A percentile compares a stretch with the other conserved stretches of the same genome.
phyloP scores from a whole-genome alignment of 2,329 filamentous ascomycete species.

The Gyromitra esculenta region DNA sequence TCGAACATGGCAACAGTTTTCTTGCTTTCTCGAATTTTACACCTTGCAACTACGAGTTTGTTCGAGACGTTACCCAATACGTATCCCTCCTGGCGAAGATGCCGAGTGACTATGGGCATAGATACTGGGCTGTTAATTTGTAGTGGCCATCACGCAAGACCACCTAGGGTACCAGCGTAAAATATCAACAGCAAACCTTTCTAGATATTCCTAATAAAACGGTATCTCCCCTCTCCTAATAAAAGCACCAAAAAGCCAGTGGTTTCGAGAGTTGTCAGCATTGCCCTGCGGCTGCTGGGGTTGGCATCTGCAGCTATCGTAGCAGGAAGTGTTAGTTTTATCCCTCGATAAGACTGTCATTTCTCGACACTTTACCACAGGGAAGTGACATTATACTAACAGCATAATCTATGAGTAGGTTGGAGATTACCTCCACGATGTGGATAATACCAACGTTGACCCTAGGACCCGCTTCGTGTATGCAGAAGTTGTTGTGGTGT shows the following conservation, averaged over 20 bases:
- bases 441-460: conserved; percentile 65
- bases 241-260: conserved; percentile 62
- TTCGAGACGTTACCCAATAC: neutral
- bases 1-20: neutral
- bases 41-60: neutral
- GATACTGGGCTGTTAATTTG: conserved; percentile 1
- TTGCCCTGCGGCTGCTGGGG: conserved; percentile 70
- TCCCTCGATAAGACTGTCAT: no score
- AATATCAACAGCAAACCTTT: neutral
- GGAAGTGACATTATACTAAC: conserved; percentile 65
- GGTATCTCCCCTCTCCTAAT: neutral
- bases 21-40: neutral
- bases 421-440: conserved; percentile 71
- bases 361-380: neutral
- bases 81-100: neutral
- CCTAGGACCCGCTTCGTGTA: conserved; percentile 76
- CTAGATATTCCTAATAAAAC: neutral
- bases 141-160: neutral
- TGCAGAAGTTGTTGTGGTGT: conserved; percentile 74
- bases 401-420: conserved; percentile 57
- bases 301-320: conserved; percentile 71
- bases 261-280: conserved; percentile 67
- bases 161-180: neutral
- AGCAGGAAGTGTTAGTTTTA: no score
- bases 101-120: neutral